Conservation (phyloP, 352 stramenopile species). For the Aphanomyces invadans region DNA sequence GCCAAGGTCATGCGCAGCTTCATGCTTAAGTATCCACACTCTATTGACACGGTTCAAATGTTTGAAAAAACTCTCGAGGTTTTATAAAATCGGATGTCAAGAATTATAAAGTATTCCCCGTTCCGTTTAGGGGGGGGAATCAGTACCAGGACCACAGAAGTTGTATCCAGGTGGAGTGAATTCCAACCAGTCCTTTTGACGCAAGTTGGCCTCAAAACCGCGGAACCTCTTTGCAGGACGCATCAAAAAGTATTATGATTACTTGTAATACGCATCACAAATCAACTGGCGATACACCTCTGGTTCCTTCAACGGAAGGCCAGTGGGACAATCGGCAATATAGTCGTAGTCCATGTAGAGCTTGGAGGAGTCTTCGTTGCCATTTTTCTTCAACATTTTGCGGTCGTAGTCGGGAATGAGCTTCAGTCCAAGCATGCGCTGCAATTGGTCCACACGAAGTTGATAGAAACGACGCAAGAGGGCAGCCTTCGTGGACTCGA, state of each 20-base stretch:
- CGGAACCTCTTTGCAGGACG: not conserved
- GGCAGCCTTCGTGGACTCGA: not conserved
- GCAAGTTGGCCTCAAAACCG: too few species aligned
- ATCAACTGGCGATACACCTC: not conserved
- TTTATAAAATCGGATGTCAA: too few species aligned
- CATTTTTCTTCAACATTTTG: not conserved
- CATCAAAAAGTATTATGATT: conserved; percentile 6
- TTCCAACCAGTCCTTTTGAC: too few species aligned
- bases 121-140: too few species aligned
- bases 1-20: not conserved
- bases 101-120: too few species aligned
- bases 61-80: too few species aligned
- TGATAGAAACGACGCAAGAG: not conserved
- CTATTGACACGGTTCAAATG: too few species aligned
- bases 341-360: conserved; percentile 7
- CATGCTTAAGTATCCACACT: too few species aligned
- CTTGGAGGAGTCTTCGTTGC: conserved; percentile 2
- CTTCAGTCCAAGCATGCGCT: not conserved
- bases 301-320: not conserved
- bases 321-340: not conserved
- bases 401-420: not conserved
- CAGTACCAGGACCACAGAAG: too few species aligned
- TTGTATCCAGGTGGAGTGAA: too few species aligned
- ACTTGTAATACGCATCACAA: not conserved
- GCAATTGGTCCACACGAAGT: not conserved